Evolutionary conservation across 176 grass and related monocot species (phyloP).

Genomic region (Hyparrhenia diplandra): DNA sequence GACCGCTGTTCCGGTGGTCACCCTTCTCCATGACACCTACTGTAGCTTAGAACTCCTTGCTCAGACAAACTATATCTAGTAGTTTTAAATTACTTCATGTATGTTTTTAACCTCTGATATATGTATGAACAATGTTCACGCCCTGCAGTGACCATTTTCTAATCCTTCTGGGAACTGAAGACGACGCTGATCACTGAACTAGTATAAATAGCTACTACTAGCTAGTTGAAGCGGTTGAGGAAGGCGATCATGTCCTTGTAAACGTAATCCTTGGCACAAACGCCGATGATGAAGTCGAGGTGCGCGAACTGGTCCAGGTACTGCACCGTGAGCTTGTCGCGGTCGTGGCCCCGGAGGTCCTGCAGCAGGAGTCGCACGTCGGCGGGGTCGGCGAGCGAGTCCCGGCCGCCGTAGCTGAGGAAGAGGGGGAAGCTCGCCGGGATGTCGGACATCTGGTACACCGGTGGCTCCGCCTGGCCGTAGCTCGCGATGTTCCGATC

Average conservation of each 20-base stretch:
- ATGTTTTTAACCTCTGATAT: not conserved
- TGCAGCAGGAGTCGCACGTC: slow-evolving; percentile 53
- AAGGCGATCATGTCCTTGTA: slow-evolving; percentile 58
- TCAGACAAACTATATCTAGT: no score
- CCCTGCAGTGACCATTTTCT: not conserved
- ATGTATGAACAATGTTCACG: not conserved
- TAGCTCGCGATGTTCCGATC: slow-evolving; percentile 52
- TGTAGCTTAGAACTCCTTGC: no score
- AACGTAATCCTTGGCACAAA: slow-evolving; percentile 62
- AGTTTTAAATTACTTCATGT: no score
- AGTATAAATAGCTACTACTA: not conserved
- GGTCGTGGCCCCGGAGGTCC: slow-evolving; percentile 50
- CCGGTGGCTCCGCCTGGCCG: slow-evolving; percentile 50
- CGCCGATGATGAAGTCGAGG: slow-evolving; percentile 67
- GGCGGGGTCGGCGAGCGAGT: slow-evolving; percentile 50
- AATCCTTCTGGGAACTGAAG: not conserved
- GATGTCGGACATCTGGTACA: slow-evolving; percentile 55
- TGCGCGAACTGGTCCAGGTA: slow-evolving; percentile 66
- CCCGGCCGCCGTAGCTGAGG: slow-evolving; percentile 78
- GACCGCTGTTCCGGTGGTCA: no score
- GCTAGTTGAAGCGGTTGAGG: slow-evolving; percentile 44
- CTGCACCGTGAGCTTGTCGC: slow-evolving; percentile 53
- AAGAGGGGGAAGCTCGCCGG: slow-evolving; percentile 56
- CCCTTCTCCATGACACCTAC: no score
- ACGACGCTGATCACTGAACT: not conserved